Conservation (phyloP, 2,329 filamentous ascomycete species). For the Fusarium sp. region DNA sequence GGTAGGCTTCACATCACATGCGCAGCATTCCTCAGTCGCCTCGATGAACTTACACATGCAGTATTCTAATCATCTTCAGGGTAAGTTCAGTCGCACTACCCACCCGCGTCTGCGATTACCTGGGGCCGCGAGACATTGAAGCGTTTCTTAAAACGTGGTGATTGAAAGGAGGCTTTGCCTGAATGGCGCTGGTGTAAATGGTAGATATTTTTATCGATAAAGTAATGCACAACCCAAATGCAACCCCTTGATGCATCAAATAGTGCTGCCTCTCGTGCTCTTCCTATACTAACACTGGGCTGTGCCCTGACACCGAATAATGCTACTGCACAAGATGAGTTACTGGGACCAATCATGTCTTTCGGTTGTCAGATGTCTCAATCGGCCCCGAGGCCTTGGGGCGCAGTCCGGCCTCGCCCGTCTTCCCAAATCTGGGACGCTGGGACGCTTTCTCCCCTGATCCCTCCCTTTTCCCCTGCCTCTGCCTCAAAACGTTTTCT, state of each 20-base stretch:
- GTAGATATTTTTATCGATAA: constrained; percentile 48
- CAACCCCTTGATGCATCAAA: constrained; percentile 23
- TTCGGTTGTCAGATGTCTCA: constrained; percentile 37
- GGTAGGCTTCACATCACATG: constrained; percentile 31
- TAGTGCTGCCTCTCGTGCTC: background rate
- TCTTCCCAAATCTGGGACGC: constrained; percentile 18
- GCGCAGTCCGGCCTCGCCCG: constrained; percentile 47
- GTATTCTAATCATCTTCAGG: constrained; percentile 24
- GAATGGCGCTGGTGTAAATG: constrained; percentile 38
- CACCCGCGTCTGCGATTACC: constrained; percentile 30
- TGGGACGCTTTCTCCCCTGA: constrained; percentile 4
- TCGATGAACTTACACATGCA: constrained; percentile 34
- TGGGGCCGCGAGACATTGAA: constrained; percentile 29
- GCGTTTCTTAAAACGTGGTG: constrained; percentile 29
- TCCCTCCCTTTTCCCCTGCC: constrained; percentile 25
- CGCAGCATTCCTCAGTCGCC: constrained; percentile 34
- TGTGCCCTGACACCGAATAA: constrained; percentile 22
- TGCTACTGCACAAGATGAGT: constrained; percentile 1
- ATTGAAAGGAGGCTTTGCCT: constrained; percentile 27
- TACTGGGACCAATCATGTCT: constrained; percentile 40
- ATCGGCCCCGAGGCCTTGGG: constrained; percentile 45
- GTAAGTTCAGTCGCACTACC: constrained; percentile 20
- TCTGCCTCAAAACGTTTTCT: constrained; percentile 24
- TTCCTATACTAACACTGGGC: constrained; percentile 31
- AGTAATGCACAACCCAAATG: constrained; percentile 26